phyloP scores from a whole-genome alignment of 331 rosid species.

The Cucumis variabilis region DNA sequence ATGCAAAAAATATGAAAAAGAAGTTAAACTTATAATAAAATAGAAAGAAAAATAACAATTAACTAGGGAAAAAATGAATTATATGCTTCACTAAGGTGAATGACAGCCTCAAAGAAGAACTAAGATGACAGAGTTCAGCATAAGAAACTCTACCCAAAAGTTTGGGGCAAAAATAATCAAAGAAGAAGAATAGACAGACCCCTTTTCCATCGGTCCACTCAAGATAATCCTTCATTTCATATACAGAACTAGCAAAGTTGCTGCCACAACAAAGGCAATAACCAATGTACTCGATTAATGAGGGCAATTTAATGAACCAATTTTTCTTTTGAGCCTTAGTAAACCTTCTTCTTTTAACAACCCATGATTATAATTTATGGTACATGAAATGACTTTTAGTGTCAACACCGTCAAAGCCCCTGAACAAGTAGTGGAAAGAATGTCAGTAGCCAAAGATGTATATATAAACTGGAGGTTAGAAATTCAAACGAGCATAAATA shows the following conservation, averaged over 20 bases:
- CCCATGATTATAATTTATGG: conserved; percentile 94
- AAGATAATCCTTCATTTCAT: conserved; percentile 80
- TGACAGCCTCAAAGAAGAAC: too few relatives aligned
- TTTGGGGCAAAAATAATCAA: too few relatives aligned
- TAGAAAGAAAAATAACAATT: too few relatives aligned
- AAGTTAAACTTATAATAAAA: too few relatives aligned
- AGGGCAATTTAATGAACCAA: too few relatives aligned
- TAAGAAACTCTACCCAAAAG: too few relatives aligned
- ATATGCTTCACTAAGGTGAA: too few relatives aligned
- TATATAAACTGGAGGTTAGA: not conserved
- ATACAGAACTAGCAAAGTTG: conserved; percentile 72
- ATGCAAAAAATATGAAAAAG: too few relatives aligned
- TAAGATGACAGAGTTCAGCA: too few relatives aligned
- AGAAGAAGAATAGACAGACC: conserved; percentile 58
- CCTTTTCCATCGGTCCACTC: conserved; percentile 94
- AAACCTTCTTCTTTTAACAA: conserved; percentile 78
- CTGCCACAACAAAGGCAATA: conserved; percentile 68
- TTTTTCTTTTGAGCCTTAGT: too few relatives aligned
- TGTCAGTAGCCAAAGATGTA: not conserved
- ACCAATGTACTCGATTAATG: too few relatives aligned
- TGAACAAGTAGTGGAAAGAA: conserved; percentile 29
- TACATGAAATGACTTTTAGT: conserved; percentile 85
- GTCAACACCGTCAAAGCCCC: conserved; percentile 96
- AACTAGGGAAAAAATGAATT: too few relatives aligned
- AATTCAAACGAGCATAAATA: not conserved